These are phyloP conservation scores for Phalaenopsis hybrid DNA, from an alignment of 116 monocot genomes.

Conservation along the genomic window DNA sequence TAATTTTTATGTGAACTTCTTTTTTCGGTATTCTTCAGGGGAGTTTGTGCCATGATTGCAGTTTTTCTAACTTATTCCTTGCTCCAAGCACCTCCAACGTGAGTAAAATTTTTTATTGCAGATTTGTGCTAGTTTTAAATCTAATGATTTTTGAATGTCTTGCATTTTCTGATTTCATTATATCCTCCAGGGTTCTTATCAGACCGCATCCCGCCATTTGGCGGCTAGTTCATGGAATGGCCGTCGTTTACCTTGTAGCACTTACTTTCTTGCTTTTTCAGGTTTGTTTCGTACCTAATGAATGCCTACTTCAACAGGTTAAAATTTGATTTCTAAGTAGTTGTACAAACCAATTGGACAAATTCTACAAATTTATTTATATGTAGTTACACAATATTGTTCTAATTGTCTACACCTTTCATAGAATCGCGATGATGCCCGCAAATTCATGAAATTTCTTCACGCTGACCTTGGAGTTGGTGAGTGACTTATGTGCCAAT, in stretches of 20 bases:
- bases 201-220: slow-evolving; percentile 96
- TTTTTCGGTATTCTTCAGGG: slow-evolving; percentile 35
- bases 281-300: slow-evolving; percentile 28
- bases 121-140: not conserved
- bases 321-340: not conserved
- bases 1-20: not conserved
- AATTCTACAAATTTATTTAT: not conserved
- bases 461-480: slow-evolving; percentile 98
- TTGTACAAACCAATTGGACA: not conserved
- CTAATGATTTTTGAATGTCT: not conserved
- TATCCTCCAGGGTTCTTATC: slow-evolving; percentile 68
- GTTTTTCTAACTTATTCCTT: slow-evolving; percentile 92
- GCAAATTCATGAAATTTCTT: slow-evolving; percentile 91
- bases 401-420: not conserved
- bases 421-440: slow-evolving; percentile 93
- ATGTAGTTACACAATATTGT: not conserved
- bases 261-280: slow-evolving; percentile 95
- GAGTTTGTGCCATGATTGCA: slow-evolving; percentile 89
- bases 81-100: slow-evolving; percentile 99
- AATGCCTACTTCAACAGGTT: too few relatives aligned
- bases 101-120: slow-evolving; percentile 22
- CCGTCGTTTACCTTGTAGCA: slow-evolving; percentile 90
- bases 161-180: not conserved
- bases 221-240: slow-evolving; percentile 92
- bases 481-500: slow-evolving; percentile 20